These are phyloP conservation scores for Medicago lupulina DNA, from an alignment of 306 rosid species.

Conservation along the genomic window DNA sequence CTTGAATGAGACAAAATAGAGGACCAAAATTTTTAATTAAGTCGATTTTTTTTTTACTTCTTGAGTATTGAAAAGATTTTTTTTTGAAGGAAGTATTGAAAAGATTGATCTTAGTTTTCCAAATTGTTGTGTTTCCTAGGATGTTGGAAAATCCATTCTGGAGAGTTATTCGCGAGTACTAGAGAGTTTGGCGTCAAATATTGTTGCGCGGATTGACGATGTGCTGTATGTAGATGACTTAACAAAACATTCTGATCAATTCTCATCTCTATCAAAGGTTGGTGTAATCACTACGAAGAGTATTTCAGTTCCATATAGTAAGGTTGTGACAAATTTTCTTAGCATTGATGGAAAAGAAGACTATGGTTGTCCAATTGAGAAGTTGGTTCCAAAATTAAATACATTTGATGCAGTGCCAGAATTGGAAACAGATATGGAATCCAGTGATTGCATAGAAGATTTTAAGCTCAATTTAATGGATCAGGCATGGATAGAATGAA, in stretches of 20 bases:
- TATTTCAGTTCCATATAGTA: conserved; percentile 55
- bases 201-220: conserved; percentile 87
- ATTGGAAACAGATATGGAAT: conserved; percentile 43
- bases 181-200: conserved; percentile 90
- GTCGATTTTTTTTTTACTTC: background rate
- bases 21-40: too few species aligned
- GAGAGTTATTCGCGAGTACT: conserved; percentile 92
- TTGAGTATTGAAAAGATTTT: background rate
- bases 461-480: conserved; percentile 34
- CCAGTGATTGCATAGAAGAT: conserved; percentile 42
- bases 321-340: conserved; percentile 66
- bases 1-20: too few species aligned
- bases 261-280: conserved; percentile 63
- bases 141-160: conserved; percentile 82
- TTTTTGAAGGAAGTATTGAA: too few species aligned
- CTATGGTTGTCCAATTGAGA: conserved; percentile 47
- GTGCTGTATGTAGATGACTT: conserved; percentile 83
- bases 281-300: conserved; percentile 64
- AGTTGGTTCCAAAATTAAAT: conserved; percentile 41
- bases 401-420: conserved; percentile 37
- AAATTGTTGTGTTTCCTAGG: conserved; percentile 54
- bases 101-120: background rate
- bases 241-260: conserved; percentile 69
- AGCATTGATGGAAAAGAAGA: conserved; percentile 51
- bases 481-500: conserved; percentile 45